phyloP scores from a whole-genome alignment of 1,284 basidiomycete species.

The Cutaneotrichosporon sp. region DNA sequence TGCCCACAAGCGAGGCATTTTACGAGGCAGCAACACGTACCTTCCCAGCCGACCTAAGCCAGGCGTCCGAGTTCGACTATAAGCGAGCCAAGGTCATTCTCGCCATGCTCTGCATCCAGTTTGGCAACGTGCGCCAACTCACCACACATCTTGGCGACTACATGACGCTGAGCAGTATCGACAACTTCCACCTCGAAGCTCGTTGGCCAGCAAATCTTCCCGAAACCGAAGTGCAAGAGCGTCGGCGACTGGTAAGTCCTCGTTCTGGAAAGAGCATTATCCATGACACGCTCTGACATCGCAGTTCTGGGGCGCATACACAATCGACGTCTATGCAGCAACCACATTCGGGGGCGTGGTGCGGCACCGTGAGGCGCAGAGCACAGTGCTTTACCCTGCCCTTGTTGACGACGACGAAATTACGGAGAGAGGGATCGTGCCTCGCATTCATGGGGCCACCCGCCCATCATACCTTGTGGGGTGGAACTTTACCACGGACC shows the following conservation, averaged over 20 bases:
- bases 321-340: slow-evolving; percentile 45
- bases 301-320: slow-evolving; percentile 51
- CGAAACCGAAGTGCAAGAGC: slow-evolving; percentile 44
- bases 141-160: slow-evolving; percentile 44
- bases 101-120: slow-evolving; percentile 42
- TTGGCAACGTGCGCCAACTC: slow-evolving; percentile 35
- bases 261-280: not conserved
- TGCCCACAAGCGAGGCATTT: slow-evolving; percentile 34
- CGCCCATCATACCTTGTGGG: slow-evolving; percentile 40
- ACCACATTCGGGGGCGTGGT: slow-evolving; percentile 45
- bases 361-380: slow-evolving; percentile 46
- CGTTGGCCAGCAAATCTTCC: slow-evolving; percentile 42
- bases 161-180: slow-evolving; percentile 39
- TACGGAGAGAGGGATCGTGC: slow-evolving; percentile 30
- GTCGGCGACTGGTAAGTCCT: slow-evolving; percentile 42
- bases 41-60: slow-evolving; percentile 71
- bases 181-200: slow-evolving; percentile 45
- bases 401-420: slow-evolving; percentile 44
- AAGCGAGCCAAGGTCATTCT: slow-evolving; percentile 65
- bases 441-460: slow-evolving; percentile 4
- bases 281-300: slow-evolving; percentile 4
- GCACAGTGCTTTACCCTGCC: slow-evolving; percentile 47
- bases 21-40: slow-evolving; percentile 30
- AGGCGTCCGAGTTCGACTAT: slow-evolving; percentile 74
- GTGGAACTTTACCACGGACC: slow-evolving; percentile 49